phyloP scores from a whole-genome alignment of 306 rosid species.

The Mimosa pudica region DNA sequence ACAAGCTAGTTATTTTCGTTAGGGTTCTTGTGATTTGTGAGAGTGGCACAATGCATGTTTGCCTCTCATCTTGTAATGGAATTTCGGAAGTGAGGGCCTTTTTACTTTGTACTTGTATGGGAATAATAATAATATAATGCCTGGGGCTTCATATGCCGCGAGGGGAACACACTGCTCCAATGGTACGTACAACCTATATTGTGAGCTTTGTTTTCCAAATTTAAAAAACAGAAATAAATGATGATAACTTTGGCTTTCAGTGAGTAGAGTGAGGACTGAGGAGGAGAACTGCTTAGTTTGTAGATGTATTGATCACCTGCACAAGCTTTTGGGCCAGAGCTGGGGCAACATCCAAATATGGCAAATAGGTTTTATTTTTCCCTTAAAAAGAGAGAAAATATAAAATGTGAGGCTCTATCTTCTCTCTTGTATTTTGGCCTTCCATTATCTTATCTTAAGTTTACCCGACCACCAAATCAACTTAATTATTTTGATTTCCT shows the following conservation, averaged over 20 bases:
- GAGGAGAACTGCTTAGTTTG: background rate
- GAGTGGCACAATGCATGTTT: slow-evolving; percentile 22
- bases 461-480: background rate
- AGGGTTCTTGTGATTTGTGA: slow-evolving; percentile 58
- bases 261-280: slow-evolving; percentile 10
- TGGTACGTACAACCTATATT: slow-evolving; percentile 16
- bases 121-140: slow-evolving; percentile 8
- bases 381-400: background rate
- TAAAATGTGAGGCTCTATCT: background rate
- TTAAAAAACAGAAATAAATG: background rate
- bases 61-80: slow-evolving; percentile 40
- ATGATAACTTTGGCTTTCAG: slow-evolving; percentile 9
- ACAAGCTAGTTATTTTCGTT: slow-evolving; percentile 26
- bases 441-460: background rate
- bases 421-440: slow-evolving; percentile 13
- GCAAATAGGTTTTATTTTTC: background rate
- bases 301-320: slow-evolving; percentile 24
- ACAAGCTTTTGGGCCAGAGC: slow-evolving; percentile 24
- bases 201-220: slow-evolving; percentile 19
- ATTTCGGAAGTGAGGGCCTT: slow-evolving; percentile 39
- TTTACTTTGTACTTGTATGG: slow-evolving; percentile 29
- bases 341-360: slow-evolving; percentile 19
- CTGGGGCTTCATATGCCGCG: slow-evolving; percentile 25
- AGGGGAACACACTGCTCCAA: slow-evolving; percentile 22
- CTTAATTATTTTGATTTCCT: background rate